Evolutionary conservation across 495 filamentous ascomycete species (phyloP).

Genomic region (Lasiosphaeria hispida): DNA sequence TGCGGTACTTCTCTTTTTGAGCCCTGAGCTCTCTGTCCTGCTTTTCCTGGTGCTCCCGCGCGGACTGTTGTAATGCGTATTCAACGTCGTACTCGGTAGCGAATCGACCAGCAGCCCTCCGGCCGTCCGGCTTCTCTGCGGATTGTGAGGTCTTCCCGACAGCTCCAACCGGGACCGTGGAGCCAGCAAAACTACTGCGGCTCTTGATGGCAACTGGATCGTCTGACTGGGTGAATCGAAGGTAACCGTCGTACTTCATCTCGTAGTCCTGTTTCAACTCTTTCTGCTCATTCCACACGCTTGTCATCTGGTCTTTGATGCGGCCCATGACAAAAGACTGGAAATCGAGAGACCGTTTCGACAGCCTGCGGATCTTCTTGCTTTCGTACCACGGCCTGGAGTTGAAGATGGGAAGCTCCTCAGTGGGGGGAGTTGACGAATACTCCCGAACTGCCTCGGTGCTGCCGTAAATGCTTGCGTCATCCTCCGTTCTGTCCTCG

Average conservation of each 20-base stretch:
- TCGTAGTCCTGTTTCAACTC: conserved; percentile 33
- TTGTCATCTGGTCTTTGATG: conserved; percentile 24
- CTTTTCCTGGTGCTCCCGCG: conserved; percentile 71
- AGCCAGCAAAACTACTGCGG: conserved; percentile 39
- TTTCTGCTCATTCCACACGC: conserved; percentile 28
- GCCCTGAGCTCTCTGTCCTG: conserved; percentile 66
- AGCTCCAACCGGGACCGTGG: conserved; percentile 21
- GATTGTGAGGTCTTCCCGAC: conserved; percentile 37
- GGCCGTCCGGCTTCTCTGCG: conserved; percentile 57
- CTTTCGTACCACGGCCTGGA: conserved; percentile 45
- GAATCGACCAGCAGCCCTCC: conserved; percentile 52
- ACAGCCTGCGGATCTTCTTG: conserved; percentile 31
- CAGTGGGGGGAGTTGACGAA: conserved; percentile 49
- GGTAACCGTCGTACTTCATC: conserved; percentile 44
- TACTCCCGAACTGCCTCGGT: conserved; percentile 43
- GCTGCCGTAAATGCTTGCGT: conserved; percentile 56
- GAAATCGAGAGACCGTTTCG: conserved; percentile 30
- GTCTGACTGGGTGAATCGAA: conserved; percentile 51
- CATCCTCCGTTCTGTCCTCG: conserved; percentile 60
- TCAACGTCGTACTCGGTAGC: conserved; percentile 73
- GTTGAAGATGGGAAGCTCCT: conserved; percentile 43
- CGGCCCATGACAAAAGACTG: conserved; percentile 33
- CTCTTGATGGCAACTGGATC: conserved; percentile 48
- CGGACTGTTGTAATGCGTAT: conserved; percentile 71
- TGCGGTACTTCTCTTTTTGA: conserved; percentile 69